Base-by-base conservation (phyloP, 78 protist genomes). In the Creolimax fragrantissima region DNA sequence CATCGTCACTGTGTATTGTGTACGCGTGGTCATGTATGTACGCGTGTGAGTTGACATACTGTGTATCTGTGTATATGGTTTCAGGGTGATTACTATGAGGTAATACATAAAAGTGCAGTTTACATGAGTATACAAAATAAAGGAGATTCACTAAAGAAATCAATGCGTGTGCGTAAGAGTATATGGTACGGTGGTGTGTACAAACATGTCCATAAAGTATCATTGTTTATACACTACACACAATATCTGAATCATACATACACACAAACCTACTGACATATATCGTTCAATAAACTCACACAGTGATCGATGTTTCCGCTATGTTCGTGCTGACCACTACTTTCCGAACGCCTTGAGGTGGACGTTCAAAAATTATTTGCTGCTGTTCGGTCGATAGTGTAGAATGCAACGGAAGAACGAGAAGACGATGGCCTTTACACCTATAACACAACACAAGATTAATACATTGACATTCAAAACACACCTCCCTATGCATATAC, bases 301-400 rank as follows among this genome's bases (percentile, higher is more conserved):
- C 98, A 35, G 99, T 96, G 17, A 98, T 83, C 2, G 97, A 95
- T 3, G 99, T 98, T 94, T 98, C 99, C 11, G 99, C 98, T 43
- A 98, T 96, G 89, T 98, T 97, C 2, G 99, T 98, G 3, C 97
- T 11, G 4, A 98, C 89, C 36, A 98, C 95, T 7, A 98, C 92
- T 95, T 98, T 98, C 45, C 99, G 88, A 11, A 32, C 24, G 42
- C 93, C 95, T 4, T 3, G 3, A 17, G 95, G 96, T 37, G 95
- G 90, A 42, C 81, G 32, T 6, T 67, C 35, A 85, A 95, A 95
- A 35, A 94, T 92, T 2, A 5, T 37, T 37, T 35, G 44, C 44
- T 96, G 97, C 35, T 94, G 95, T 37, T 4, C 43, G 4, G 91
- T 7, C 2, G 94, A 81, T 41, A 96, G 91, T 3, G 92, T 11